phyloP scores from a whole-genome alignment of 257 asterid genomes.

The Petunia secreta region DNA sequence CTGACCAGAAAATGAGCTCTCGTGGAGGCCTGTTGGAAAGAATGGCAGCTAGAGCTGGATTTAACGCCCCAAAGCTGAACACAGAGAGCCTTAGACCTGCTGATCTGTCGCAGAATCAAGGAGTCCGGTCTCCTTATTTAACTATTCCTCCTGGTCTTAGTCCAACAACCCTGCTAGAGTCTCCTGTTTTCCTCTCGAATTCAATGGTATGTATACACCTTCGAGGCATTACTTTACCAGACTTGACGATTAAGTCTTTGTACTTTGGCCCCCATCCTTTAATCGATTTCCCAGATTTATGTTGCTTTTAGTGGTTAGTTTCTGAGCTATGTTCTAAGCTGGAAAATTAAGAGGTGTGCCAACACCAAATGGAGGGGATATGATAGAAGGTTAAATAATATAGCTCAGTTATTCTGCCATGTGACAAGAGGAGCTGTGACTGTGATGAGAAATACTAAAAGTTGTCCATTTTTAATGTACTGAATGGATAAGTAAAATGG shows the following conservation, averaged over 20 bases:
- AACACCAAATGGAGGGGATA: background rate
- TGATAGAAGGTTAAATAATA: background rate
- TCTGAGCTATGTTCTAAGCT: slow-evolving; percentile 2
- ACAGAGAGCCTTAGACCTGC: slow-evolving; percentile 61
- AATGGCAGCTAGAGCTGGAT: slow-evolving; percentile 86
- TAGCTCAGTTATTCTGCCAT: slow-evolving; percentile 3
- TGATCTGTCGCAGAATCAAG: slow-evolving; percentile 51
- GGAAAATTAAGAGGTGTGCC: slow-evolving; percentile 5
- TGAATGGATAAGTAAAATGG: background rate
- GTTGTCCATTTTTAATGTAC: background rate
- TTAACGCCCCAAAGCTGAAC: slow-evolving; percentile 76
- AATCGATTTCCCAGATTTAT: slow-evolving; percentile 14
- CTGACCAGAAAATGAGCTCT: slow-evolving; percentile 45
- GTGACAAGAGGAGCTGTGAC: background rate
- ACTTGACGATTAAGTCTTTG: no score
- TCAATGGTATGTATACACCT: slow-evolving; percentile 52
- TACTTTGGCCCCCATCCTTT: background rate
- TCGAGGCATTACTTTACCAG: no score
- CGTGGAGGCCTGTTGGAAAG: slow-evolving; percentile 81
- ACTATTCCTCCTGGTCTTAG: slow-evolving; percentile 87
- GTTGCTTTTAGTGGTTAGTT: background rate
- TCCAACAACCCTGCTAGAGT: slow-evolving; percentile 80
- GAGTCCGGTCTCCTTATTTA: slow-evolving; percentile 64
- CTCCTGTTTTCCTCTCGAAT: slow-evolving; percentile 77
- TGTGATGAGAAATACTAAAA: background rate